Evolutionary conservation across 2,329 filamentous ascomycete species (phyloP), one percentile per base, ranked within the genome.

Genomic region (Apiospora pterosperma): DNA sequence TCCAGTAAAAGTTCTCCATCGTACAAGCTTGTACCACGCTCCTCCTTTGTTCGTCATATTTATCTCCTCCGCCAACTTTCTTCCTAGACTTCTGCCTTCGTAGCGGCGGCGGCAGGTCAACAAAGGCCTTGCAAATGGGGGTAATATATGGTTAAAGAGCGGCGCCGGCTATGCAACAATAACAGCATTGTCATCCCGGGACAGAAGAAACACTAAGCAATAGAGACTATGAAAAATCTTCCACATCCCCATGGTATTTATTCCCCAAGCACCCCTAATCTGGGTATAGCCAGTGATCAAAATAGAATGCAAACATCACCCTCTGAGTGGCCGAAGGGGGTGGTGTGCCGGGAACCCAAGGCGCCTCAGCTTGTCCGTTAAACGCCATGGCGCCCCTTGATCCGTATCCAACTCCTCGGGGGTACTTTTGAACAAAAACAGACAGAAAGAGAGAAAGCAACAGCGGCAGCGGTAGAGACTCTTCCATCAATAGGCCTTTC

Each of bases 401-500:
- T 34, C 48, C 8, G 16, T 28, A 55, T 34, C 48, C 48, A 34
- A 55, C 48, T 34, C 28, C 28, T 16, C 34, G 28, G 28, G 48
- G 48, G 48, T 34, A 55, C 48, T 31, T 55, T 55, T 55, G 48
- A 55, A 55, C 31, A 23, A 38, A 38, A 25, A 25, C 16, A 38
- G n/a, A 39, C 25, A 39, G 58, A 12, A 55, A 55, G 5, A 34
- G 34, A 12, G 25, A 19, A 42, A 23, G 19, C 8, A n/a, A 55
- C 28, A 31, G 8, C 16, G 48, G 48, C 14, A n/a, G 48, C 28
- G 7, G 28, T 19, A 34, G 28, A 14, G 41, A 14, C 5, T 28
- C 2, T 39, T 14, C 39, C 31, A 23, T 62, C 55, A 66, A 42
- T 63, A 64, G 2, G 77, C 77, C 65, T 75, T 77, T 11, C 77